Evolutionary conservation across 495 filamentous ascomycete species (phyloP).

Genomic region (Viridothelium virens): DNA sequence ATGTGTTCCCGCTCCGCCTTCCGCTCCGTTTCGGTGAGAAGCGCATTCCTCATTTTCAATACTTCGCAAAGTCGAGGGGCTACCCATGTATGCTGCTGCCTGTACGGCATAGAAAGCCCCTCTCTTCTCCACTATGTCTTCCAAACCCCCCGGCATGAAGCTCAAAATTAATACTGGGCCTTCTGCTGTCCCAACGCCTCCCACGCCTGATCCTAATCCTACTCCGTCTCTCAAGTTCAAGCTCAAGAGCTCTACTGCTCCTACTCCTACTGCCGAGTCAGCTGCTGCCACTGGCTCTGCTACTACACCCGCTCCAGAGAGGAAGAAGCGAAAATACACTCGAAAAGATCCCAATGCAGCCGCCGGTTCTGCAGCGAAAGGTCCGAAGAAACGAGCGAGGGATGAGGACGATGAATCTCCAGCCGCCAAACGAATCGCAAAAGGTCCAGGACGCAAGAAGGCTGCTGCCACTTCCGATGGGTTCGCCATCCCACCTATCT

Average conservation of each 20-base stretch:
- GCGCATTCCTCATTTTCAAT: not conserved
- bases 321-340: conserved; percentile 30
- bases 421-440: conserved; percentile 23
- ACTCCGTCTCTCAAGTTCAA: conserved; percentile 23
- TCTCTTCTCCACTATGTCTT: not conserved
- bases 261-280: conserved; percentile 15
- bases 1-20: not conserved
- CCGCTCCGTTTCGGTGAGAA: not conserved
- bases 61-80: too few relatives aligned
- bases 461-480: not conserved
- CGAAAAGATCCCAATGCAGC: conserved; percentile 32
- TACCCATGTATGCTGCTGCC: not conserved
- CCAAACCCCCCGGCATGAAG: conserved; percentile 11
- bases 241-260: conserved; percentile 3
- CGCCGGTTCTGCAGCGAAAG: conserved; percentile 33
- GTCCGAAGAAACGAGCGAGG: conserved; percentile 42
- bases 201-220: conserved; percentile 35
- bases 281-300: conserved; percentile 19
- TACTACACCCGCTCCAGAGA: conserved; percentile 16
- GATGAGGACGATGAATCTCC: conserved; percentile 33
- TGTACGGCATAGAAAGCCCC: not conserved
- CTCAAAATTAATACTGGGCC: conserved; percentile 6
- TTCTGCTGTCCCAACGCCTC: not conserved
- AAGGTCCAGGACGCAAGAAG: conserved; percentile 1
- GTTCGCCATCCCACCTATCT: not conserved